Percentiles rank a stretch among this genome's conserved stretches.
phyloP scores from a whole-genome alignment of 2,329 filamentous ascomycete genomes.

The Pseudogymnoascus sp. region DNA sequence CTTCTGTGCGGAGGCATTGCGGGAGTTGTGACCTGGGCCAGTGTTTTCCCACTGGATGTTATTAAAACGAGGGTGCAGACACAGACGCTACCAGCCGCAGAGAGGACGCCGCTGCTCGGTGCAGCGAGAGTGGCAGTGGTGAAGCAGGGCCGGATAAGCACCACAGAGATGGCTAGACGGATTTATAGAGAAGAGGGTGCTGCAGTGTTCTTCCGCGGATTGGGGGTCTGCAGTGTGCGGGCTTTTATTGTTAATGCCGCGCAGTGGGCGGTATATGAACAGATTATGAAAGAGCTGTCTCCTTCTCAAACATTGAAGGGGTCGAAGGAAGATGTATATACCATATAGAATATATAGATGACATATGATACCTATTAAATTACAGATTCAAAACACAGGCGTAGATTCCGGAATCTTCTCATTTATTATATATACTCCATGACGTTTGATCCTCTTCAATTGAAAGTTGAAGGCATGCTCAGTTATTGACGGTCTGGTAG shows the following conservation, averaged over 20 bases:
- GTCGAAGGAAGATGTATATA: neutral
- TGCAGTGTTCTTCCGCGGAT: conserved; percentile 61
- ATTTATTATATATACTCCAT: neutral
- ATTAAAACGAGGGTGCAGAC: conserved; percentile 90
- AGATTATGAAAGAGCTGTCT: conserved; percentile 60
- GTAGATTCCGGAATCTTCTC: neutral
- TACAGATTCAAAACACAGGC: no score
- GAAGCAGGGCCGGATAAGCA: conserved; percentile 35
- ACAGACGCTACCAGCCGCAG: conserved; percentile 38
- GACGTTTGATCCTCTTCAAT: neutral
- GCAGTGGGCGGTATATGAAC: conserved; percentile 89
- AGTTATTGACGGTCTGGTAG: neutral
- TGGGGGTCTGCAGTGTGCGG: conserved; percentile 74
- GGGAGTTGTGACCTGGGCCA: conserved; percentile 81
- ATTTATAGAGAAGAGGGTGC: conserved; percentile 59
- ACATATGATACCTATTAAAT: neutral
- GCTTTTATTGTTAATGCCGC: conserved; percentile 92
- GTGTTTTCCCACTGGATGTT: conserved; percentile 84
- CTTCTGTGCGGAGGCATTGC: conserved; percentile 81
- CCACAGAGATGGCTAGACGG: conserved; percentile 56
- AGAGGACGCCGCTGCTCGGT: conserved; percentile 29
- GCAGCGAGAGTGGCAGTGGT: conserved; percentile 16
- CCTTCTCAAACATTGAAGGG: neutral
- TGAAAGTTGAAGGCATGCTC: neutral
- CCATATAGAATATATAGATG: conserved; percentile 6